Percentiles rank a stretch among this genome's conserved stretches.
Conservation (phyloP, 1,139 yeast genomes). For the Scheffersomyces segobiensis region DNA sequence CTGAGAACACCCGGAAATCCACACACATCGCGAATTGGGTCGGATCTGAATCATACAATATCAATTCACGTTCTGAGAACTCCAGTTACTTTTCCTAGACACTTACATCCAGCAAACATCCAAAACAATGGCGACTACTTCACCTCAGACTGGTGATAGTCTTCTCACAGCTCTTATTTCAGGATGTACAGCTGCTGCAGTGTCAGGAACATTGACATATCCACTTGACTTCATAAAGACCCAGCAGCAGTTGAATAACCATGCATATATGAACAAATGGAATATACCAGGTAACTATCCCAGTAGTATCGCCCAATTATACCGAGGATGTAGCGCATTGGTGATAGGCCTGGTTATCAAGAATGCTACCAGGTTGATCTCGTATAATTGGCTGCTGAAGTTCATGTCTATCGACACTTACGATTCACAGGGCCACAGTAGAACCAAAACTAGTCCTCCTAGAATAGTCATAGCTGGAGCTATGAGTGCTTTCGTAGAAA, state of each 20-base stretch:
- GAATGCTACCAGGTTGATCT: slow-evolving; percentile 68
- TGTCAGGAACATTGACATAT: slow-evolving; percentile 70
- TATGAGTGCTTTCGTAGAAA: slow-evolving; percentile 80
- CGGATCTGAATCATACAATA: background rate
- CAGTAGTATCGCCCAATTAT: slow-evolving; percentile 44
- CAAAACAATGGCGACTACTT: background rate
- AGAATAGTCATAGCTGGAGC: slow-evolving; percentile 81
- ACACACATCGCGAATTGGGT: background rate
- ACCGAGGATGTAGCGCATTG: slow-evolving; percentile 76
- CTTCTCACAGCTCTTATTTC: slow-evolving; percentile 67
- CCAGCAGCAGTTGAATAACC: slow-evolving; percentile 60
- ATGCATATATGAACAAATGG: slow-evolving; percentile 38
- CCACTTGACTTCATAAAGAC: slow-evolving; percentile 87
- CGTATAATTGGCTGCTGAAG: slow-evolving; percentile 75
- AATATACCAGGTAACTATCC: slow-evolving; percentile 43
- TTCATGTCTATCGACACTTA: slow-evolving; percentile 63
- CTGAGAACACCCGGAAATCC: background rate
- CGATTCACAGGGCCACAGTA: slow-evolving; percentile 28
- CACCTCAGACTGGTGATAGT: slow-evolving; percentile 22
- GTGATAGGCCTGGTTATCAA: slow-evolving; percentile 76
- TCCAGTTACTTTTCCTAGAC: background rate
- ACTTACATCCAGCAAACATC: too few relatives aligned
- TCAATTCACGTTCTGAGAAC: background rate
- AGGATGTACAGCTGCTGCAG: slow-evolving; percentile 74
- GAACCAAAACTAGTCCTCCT: slow-evolving; percentile 62